These are phyloP conservation scores for Barnettozyma pratensis DNA, from an alignment of 805 yeast species.

Conservation along the genomic window DNA sequence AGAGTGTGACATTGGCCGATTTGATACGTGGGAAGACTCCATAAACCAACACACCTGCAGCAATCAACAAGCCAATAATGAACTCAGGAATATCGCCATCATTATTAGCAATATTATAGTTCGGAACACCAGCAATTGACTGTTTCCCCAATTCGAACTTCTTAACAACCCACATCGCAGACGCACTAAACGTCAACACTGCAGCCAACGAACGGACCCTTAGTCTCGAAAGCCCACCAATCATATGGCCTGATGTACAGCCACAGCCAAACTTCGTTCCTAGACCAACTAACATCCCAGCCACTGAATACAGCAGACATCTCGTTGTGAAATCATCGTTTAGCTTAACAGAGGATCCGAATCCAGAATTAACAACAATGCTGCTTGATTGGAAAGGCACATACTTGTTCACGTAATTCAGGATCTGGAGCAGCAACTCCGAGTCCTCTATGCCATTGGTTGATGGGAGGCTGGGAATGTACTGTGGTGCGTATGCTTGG, in stretches of 20 bases:
- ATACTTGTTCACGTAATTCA: not conserved
- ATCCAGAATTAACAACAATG: not conserved
- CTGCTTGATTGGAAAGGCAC: not conserved
- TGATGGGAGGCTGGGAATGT: constrained; percentile 21
- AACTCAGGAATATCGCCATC: constrained; percentile 1
- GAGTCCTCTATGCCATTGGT: not conserved
- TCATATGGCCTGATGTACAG: constrained; percentile 54
- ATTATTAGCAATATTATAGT: not conserved
- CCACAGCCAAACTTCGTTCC: constrained; percentile 46
- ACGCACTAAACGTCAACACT: constrained; percentile 31
- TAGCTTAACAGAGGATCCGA: not conserved
- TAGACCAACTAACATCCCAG: constrained; percentile 41
- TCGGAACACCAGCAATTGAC: not conserved
- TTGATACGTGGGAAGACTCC: constrained; percentile 2
- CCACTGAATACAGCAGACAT: constrained; percentile 10
- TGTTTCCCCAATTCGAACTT: not conserved
- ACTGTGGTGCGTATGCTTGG: constrained; percentile 23
- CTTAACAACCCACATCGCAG: constrained; percentile 25
- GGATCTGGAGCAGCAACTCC: not conserved
- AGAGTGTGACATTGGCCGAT: not conserved
- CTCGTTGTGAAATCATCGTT: not conserved
- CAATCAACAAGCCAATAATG: not conserved
- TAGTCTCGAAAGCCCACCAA: constrained; percentile 43
- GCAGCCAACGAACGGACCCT: constrained; percentile 42
- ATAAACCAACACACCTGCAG: constrained; percentile 1